Evolutionary conservation across 768 basidiomycete species (phyloP).

Genomic region (Russula sp.): DNA sequence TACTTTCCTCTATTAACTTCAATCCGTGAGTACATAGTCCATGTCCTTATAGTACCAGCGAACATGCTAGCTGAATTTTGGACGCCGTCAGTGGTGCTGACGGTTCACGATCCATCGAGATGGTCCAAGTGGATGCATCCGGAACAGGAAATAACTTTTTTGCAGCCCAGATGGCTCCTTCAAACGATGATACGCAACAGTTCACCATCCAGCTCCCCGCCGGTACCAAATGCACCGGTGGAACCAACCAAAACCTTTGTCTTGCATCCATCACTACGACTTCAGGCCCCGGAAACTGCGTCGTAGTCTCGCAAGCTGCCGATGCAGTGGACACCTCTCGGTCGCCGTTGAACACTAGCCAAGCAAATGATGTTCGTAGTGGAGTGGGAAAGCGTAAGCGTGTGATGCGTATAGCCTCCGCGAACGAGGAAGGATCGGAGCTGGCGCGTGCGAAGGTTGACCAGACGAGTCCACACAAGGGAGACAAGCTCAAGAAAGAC

Average conservation of each 20-base stretch:
- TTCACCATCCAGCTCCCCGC: slow-evolving; percentile 47
- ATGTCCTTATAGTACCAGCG: too few species aligned
- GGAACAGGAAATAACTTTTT: slow-evolving; percentile 35
- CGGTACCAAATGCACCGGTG: slow-evolving; percentile 52
- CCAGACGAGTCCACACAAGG: neutral
- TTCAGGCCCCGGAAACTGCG: slow-evolving; percentile 54
- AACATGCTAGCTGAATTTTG: too few species aligned
- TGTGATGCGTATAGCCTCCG: neutral
- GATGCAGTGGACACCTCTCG: neutral
- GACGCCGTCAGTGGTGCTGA: too few species aligned
- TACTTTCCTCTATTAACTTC: slow-evolving; percentile 39
- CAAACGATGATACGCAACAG: slow-evolving; percentile 39
- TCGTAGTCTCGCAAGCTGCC: slow-evolving; percentile 41
- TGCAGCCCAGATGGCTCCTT: slow-evolving; percentile 46
- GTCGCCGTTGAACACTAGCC: neutral
- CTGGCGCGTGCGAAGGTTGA: neutral
- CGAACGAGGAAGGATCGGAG: neutral
- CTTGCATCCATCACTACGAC: slow-evolving; percentile 50
- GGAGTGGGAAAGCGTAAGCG: slow-evolving; percentile 5
- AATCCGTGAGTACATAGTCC: too few species aligned
- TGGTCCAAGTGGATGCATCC: neutral
- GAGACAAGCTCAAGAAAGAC: neutral
- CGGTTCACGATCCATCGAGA: too few species aligned
- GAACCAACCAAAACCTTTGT: slow-evolving; percentile 45
- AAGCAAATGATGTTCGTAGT: neutral